Conservation (phyloP, 2,329 filamentous ascomycete genomes). For the Teratosphaeria destructans region DNA sequence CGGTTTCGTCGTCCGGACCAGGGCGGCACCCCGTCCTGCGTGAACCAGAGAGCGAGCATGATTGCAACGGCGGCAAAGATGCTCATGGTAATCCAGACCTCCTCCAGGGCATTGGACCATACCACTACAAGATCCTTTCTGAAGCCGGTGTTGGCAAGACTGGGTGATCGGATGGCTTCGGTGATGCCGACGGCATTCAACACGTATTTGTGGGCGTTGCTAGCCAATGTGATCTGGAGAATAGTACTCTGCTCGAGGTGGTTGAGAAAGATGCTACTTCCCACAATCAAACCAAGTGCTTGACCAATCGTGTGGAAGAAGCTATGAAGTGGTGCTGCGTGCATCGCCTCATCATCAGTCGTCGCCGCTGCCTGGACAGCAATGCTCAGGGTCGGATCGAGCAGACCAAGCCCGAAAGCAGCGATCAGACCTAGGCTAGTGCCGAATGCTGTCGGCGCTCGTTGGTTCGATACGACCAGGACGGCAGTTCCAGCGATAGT, state of each 20-base stretch:
- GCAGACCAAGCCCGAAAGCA: constrained; percentile 40
- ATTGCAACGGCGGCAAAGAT: neutral
- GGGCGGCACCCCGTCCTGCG: neutral
- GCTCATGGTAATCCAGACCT: neutral
- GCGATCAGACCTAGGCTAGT: neutral
- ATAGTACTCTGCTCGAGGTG: neutral
- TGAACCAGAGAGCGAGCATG: neutral
- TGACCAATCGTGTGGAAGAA: constrained; percentile 59
- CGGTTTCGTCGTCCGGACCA: neutral
- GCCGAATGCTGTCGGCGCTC: constrained; percentile 42
- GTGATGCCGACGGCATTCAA: neutral
- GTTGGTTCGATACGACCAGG: constrained; percentile 41
- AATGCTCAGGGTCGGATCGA: constrained; percentile 55
- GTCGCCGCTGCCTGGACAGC: constrained; percentile 51
- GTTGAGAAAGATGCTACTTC: constrained; percentile 59
- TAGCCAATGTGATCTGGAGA: neutral
- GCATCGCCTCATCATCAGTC: constrained; percentile 30
- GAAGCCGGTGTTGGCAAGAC: neutral
- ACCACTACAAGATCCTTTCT: neutral
- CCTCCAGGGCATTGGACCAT: neutral
- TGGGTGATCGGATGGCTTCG: neutral
- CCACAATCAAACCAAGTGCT: constrained; percentile 54
- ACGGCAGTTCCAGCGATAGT: constrained; percentile 48
- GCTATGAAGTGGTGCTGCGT: constrained; percentile 52
- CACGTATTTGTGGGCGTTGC: neutral